Percentiles rank a stretch among this genome's conserved stretches.
phyloP scores from a whole-genome alignment of 2,329 filamentous ascomycete genomes.

The Penicillium sp. region DNA sequence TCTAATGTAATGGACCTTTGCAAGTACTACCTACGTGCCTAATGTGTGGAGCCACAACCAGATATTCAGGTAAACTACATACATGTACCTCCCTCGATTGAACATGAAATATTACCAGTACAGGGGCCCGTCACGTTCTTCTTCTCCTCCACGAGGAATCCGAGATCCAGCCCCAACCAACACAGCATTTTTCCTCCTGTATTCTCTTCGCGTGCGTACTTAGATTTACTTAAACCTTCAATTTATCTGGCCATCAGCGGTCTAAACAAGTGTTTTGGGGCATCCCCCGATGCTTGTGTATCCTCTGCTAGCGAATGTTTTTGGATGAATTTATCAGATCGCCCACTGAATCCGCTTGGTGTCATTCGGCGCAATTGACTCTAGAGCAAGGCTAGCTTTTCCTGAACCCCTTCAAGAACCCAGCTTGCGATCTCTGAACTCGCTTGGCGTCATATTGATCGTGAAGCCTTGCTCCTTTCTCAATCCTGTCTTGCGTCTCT shows the following conservation, averaged over 20 bases:
- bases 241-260: neutral
- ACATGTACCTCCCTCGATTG: neutral
- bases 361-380: slow-evolving; percentile 1
- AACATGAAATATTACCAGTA: neutral
- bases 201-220: neutral
- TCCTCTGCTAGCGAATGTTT: neutral
- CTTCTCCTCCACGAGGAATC: slow-evolving; percentile 27
- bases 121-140: slow-evolving; percentile 17
- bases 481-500: neutral
- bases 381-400: neutral
- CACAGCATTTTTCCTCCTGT: slow-evolving; percentile 9
- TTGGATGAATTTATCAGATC: slow-evolving; percentile 6
- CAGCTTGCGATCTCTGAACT: neutral
- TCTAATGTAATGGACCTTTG: neutral
- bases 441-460: neutral
- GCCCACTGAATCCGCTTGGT: neutral
- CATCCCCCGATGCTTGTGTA: neutral
- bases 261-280: neutral
- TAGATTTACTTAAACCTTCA: neutral
- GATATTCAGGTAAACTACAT: neutral
- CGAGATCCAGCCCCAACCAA: slow-evolving; percentile 24
- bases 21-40: neutral
- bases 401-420: neutral
- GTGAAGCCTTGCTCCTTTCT: neutral
- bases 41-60: neutral